Base-by-base conservation (phyloP, 2,329 filamentous ascomycete species). In the Penicillium sp. region DNA sequence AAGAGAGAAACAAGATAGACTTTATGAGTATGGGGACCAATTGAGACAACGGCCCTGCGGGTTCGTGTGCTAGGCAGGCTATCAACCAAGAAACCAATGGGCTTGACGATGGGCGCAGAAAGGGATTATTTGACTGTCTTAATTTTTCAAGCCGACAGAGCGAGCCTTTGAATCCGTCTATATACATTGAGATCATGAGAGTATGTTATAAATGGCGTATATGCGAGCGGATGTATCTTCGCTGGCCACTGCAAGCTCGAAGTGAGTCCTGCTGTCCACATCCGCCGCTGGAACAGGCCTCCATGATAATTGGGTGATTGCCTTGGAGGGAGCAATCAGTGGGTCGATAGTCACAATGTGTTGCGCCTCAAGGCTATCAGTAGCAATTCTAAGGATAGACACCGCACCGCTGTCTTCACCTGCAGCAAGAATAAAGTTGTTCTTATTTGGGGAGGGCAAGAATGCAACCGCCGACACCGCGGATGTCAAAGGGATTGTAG, bases 381-480 rank as follows among this genome's bases (percentile, higher is more conserved):
- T 63, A 6, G 69, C 66, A 42, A 83, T 72, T 37, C 68, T 68
- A 64, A 81, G 77, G 10, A 84, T 63, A 6, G 74, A 78, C 33
- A 84, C 61, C 16, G 72, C 73, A 2, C 82, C 82, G 42, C 70
- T 79, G 61, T 84, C 83, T 56, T 81, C 77, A 5, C 82, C 81
- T 8, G 76, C 71, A 13, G 80, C 82, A 42, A 84, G 71, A 52
- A 78, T 67, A 16, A 78, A 68, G 11, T 64, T 69, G 26, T 65
- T 68, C 26, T 73, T 68, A 35, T 74, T 65, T 7, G 66, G 45
- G 6, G 58, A 53, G 6, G 75, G 72, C 37, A 87, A 73, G 70
- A 93, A 90, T 67, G 90, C 89, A 28, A 94, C 80, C 0, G 91
- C 87, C 0, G 90, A 93, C 3, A 91, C 87, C 0, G 91, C 82